Conservation (phyloP, 2,329 filamentous ascomycete genomes). For the Arthrobotrys sinensis region DNA sequence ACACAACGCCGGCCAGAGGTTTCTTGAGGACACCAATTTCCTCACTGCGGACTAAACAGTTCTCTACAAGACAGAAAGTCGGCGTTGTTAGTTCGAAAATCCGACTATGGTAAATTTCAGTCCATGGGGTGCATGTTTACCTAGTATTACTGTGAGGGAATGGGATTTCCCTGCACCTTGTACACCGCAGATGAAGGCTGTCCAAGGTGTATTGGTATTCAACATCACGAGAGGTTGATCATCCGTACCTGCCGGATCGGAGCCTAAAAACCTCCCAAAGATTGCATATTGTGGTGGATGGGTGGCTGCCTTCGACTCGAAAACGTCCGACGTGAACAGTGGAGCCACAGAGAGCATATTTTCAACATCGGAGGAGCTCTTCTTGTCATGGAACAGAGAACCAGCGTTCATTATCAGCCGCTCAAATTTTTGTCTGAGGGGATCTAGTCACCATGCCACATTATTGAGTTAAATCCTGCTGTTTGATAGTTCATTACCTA, state of each 20-base stretch:
- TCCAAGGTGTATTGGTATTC: constrained; percentile 47
- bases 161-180: constrained; percentile 55
- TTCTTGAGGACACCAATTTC: constrained; percentile 12
- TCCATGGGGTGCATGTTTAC: constrained; percentile 3
- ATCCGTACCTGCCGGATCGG: background rate
- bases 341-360: background rate
- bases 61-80: constrained; percentile 16
- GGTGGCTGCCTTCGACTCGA: background rate
- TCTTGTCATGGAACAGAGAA: background rate
- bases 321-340: constrained; percentile 33
- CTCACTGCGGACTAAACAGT: constrained; percentile 30
- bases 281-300: constrained; percentile 18
- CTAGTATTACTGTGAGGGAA: constrained; percentile 46
- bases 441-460: background rate
- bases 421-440: background rate
- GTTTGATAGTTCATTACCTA: background rate
- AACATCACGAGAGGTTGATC: constrained; percentile 11
- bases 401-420: background rate
- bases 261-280: constrained; percentile 9
- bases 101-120: no score
- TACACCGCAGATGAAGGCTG: constrained; percentile 51
- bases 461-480: background rate
- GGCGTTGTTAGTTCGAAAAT: background rate
- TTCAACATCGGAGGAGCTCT: background rate
- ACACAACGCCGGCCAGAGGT: constrained; percentile 35